Base-by-base conservation (phyloP, 257 asterid species). In the Ligustrum vulgare region DNA sequence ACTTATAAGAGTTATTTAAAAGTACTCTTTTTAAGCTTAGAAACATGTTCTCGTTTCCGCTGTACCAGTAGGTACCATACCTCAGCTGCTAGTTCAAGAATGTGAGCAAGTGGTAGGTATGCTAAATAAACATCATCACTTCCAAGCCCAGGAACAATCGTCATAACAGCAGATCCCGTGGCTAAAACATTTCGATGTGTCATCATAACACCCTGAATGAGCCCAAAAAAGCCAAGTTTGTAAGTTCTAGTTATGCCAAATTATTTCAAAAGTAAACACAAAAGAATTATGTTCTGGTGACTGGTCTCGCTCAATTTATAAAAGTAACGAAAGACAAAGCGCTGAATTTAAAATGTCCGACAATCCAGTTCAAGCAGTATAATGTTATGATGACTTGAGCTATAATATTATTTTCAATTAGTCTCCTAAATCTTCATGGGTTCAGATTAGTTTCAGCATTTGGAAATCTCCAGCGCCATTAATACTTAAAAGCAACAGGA, bases 1-100 rank as follows among this genome's bases (percentile, higher is more conserved):
- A 51, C 23, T 16, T 51, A n/a, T n/a, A 51, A 5, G 23, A 16
- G 9, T 51, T 16, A 16, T 3, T 51, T 51, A 5, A 5, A 51
- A 6, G 25, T 18, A n/a, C 18, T 8, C 18, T 58, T 58, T 22
- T 58, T 28, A 60, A 74, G 62, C 68, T 54, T 16, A 72, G 15
- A 6, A 3, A 69, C 22, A 54, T 37, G 15, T 9, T 64, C 34
- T 23, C 64, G 68, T 32, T 39, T 47, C 63, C 16, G 5, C 6
- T 23, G 10, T 23, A 35, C 11, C 51, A 68, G 34, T 62, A 41
- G 67, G 64, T 71, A 71, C 16, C 63, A 77, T 85, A 95, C 99
- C 98, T 95, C 99, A 66, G 99, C 99, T 12, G 93, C 99, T 73
- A 93, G 80, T 86, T 95, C 99, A 76, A 95, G 96, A 91, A 95